Base-by-base conservation (phyloP, 495 filamentous ascomycete species). In the Elaphomyces granulatus region DNA sequence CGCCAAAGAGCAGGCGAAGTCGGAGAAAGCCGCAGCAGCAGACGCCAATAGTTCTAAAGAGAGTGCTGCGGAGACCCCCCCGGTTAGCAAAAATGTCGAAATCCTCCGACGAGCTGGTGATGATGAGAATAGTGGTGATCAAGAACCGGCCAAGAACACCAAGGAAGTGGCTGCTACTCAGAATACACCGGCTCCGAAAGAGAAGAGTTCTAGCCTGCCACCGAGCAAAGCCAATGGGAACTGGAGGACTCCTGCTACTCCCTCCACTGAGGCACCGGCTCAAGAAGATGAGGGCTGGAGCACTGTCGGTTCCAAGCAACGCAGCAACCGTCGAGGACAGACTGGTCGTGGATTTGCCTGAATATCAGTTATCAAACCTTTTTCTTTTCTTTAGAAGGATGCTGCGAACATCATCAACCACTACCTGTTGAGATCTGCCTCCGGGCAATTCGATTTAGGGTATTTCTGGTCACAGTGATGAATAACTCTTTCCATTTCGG, bases 251-350 rank as follows among this genome's bases (percentile, higher is more conserved):
- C 47, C 41, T 19, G 48, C 47, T 26, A 49, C 45, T 42, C 45
- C 53, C 20, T 48, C 60, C 9, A 42, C 58, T 9, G 64, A 67
- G 50, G 51, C 62, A 21, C 48, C 59, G 17, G 48, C 59, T 21
- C 59, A 57, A 3, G 78, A 83, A 42, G 77, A 78, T 17, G 82
- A 85, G 47, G 80, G 80, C 44, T 84, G 82, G 80, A 86, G 80
- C 54, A 83, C 79, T 9, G 80, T 87, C 33, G 58, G 64, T 46
- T 56, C 71, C 18, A 72, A 65, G 54, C 58, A 58, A 46, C 65
- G 66, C 51, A 70, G 60, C 55, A 69, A 64, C 53, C 66, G 69
- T 41, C 68, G 68, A 41, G 67, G 66, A 38, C 59, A 59, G 50
- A 47, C 54, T 44, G 57, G 66, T 44, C 65, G 68, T 45, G 61